Percentiles rank a stretch among this genome's conserved stretches.
phyloP scores from a whole-genome alignment of 2,329 filamentous ascomycete genomes.

The Colletotrichum sublineola region DNA sequence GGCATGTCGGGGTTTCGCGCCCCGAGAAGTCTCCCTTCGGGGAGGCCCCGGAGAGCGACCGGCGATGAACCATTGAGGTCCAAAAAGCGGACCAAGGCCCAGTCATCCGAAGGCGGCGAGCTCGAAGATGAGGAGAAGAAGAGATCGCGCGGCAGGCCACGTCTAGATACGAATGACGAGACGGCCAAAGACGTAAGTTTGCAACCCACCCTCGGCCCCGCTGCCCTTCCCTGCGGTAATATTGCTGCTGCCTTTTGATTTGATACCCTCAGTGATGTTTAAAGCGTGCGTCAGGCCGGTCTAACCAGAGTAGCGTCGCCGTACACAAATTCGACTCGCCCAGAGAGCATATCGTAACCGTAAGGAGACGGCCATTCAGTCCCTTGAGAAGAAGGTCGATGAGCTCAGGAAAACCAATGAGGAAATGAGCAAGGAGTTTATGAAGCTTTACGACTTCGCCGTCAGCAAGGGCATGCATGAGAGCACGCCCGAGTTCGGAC shows the following conservation, averaged over 20 bases:
- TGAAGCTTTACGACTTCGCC: conserved; percentile 74
- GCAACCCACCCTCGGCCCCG: conserved; percentile 28
- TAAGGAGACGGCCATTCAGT: conserved; percentile 84
- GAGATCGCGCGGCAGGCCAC: conserved; percentile 78
- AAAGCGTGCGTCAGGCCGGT: background rate
- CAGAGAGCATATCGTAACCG: conserved; percentile 87
- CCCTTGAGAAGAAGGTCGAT: conserved; percentile 77
- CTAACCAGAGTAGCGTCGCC: conserved; percentile 71
- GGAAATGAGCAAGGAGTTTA: conserved; percentile 80
- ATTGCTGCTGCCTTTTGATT: background rate
- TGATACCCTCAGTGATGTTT: background rate
- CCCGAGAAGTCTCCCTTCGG: conserved; percentile 41
- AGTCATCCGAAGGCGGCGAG: conserved; percentile 46
- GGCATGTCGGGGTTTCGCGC: conserved; percentile 45
- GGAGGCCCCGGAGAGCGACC: conserved; percentile 29
- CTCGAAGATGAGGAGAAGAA: conserved; percentile 64
- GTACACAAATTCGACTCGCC: conserved; percentile 88
- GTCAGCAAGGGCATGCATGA: conserved; percentile 70
- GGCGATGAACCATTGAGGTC: conserved; percentile 35
- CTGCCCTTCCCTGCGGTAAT: conserved; percentile 2
- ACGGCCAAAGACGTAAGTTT: conserved; percentile 81
- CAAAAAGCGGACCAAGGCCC: conserved; percentile 52
- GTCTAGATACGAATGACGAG: conserved; percentile 82
- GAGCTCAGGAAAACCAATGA: conserved; percentile 78
- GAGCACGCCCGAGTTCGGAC: conserved; percentile 67